Percentiles rank a stretch among this genome's conserved stretches.
phyloP scores from a whole-genome alignment of 768 basidiomycete genomes.

The Chlorophyllum brunneum region DNA sequence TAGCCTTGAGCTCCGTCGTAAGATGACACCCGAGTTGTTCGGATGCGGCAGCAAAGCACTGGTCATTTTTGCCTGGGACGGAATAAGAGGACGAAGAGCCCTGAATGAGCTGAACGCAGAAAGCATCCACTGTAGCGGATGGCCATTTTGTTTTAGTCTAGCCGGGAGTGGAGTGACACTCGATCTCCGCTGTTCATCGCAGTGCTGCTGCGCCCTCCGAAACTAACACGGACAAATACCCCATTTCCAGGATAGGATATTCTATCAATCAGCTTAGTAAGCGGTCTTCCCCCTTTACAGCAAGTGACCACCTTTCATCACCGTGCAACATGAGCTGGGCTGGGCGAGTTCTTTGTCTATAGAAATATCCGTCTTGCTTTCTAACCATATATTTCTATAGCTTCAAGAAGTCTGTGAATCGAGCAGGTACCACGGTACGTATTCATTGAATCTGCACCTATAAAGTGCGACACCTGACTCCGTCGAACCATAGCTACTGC shows the following conservation, averaged over 20 bases:
- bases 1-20: conserved; percentile 10
- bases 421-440: conserved; percentile 85
- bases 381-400: conserved; percentile 33
- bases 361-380: background rate
- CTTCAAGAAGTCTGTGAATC: conserved; percentile 91
- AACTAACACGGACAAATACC: background rate
- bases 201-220: conserved; percentile 1
- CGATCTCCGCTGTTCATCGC: conserved; percentile 10
- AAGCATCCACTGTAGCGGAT: conserved; percentile 1
- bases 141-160: background rate
- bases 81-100: background rate
- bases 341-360: conserved; percentile 31
- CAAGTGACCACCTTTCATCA: background rate
- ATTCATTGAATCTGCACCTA: conserved; percentile 8
- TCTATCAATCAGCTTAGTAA: conserved; percentile 7
- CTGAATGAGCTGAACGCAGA: background rate
- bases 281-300: background rate
- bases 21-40: background rate
- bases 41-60: background rate
- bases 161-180: background rate
- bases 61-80: background rate
- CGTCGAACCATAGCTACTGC: conserved; percentile 60
- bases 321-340: conserved; percentile 47
- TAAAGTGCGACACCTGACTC: conserved; percentile 11
- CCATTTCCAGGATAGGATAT: background rate